Conservation (phyloP, 352 stramenopile species). For the Pythium phragmitis region DNA sequence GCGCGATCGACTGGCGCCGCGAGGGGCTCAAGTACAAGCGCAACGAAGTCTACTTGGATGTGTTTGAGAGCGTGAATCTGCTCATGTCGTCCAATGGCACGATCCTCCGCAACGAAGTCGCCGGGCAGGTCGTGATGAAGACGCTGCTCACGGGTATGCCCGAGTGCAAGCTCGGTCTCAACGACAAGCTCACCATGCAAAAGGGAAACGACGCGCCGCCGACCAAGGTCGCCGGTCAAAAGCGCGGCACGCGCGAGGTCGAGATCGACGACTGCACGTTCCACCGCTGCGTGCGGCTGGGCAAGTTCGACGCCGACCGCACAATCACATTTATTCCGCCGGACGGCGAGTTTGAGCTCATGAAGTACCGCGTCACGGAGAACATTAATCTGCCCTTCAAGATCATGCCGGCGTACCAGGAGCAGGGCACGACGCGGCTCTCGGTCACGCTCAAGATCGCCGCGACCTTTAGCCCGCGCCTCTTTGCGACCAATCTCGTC, state of each 20-base stretch:
- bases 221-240: constrained; percentile 64
- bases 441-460: constrained; percentile 84
- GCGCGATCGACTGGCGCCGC: constrained; percentile 90
- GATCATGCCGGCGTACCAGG: constrained; percentile 96
- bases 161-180: constrained; percentile 98
- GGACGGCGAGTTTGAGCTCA: constrained; percentile 98
- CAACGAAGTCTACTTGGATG: constrained; percentile 98
- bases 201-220: constrained; percentile 74
- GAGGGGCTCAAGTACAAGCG: constrained; percentile 98
- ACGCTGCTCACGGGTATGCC: constrained; percentile 98
- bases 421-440: constrained; percentile 86
- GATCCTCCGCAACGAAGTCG: constrained; percentile 95
- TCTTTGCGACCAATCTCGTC: constrained; percentile 96
- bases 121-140: constrained; percentile 97
- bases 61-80: constrained; percentile 97
- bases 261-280: constrained; percentile 99
- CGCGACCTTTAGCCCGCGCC: constrained; percentile 94
- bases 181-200: constrained; percentile 98
- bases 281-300: constrained; percentile 96
- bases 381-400: constrained; percentile 98
- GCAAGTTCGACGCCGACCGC: constrained; percentile 97
- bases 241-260: constrained; percentile 72
- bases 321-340: constrained; percentile 98
- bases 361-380: constrained; percentile 97
- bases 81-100: constrained; percentile 93